These are phyloP conservation scores for Solanum clarkiae DNA, from an alignment of 257 asterid genomes.

Conservation along the genomic window DNA sequence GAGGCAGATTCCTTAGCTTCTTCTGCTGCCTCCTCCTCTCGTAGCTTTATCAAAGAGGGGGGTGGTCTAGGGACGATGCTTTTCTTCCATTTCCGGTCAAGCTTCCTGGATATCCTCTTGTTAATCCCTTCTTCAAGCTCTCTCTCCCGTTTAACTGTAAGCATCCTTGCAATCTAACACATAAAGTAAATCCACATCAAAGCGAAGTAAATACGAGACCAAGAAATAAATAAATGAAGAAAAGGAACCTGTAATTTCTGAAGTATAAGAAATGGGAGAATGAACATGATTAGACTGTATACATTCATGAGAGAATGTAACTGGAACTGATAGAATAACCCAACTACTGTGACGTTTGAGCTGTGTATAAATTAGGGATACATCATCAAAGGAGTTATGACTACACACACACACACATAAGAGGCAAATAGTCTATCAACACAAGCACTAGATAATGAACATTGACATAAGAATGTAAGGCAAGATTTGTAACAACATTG, in stretches of 20 bases:
- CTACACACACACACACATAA: neutral
- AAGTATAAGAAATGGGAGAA: neutral
- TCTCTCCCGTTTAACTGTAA: slow-evolving; percentile 87
- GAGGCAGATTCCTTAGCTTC: slow-evolving; percentile 62
- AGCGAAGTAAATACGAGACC: neutral
- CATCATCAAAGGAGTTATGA: neutral
- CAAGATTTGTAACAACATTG: neutral
- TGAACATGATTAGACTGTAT: neutral
- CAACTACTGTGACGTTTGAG: neutral
- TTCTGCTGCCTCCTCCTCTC: slow-evolving; percentile 65
- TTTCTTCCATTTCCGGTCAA: slow-evolving; percentile 85
- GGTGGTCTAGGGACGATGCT: slow-evolving; percentile 92
- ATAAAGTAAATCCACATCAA: neutral
- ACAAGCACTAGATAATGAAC: neutral
- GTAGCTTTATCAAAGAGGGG: slow-evolving; percentile 68
- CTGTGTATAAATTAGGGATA: neutral
- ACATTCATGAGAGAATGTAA: neutral
- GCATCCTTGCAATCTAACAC: slow-evolving; percentile 71
- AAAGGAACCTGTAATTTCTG: neutral
- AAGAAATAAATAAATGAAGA: neutral
- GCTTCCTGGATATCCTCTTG: slow-evolving; percentile 84
- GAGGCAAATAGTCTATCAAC: neutral
- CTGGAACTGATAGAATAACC: neutral
- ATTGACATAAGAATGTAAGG: neutral
- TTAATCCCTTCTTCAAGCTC: slow-evolving; percentile 86